Base-by-base conservation (phyloP, 2,329 filamentous ascomycete genomes). In the Verticillium alfalfae region DNA sequence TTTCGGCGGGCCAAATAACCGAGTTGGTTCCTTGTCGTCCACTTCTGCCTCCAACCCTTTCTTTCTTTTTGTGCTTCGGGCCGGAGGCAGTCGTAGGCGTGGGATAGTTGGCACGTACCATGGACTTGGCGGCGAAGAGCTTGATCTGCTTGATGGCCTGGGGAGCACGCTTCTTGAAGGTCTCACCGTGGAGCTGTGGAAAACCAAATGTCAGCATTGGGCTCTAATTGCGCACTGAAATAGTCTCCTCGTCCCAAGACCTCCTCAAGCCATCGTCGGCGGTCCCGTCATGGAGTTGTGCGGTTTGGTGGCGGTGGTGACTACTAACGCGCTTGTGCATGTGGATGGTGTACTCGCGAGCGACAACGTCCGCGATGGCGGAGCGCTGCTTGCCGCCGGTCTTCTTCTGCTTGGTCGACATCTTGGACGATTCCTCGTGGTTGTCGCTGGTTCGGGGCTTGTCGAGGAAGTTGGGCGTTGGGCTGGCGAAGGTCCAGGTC, bases 311-410 rank as follows among this genome's bases (percentile, higher is more conserved):
- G 22, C 34, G 34, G 8, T 45, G 64, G 63, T 55, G 36, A 59
- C 58, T 66, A 66, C 64, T 66, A 60, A 66, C 64, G 64, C 94
- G 91, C 91, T 97, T 98, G 92, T 99, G 95, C 75, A 99, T 85
- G 88, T 99, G 94, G 85, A 99, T 98, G 82, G 95, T 99, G 89
- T 99, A 99, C 87, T 99, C 96, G 88, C 95, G 92, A 76, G 95
- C 90, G 81, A 99, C 94, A 79, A 99, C 96, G 84, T 99, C 94
- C 82, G 92, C 89, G 82, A 99, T 97, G 85, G 96, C 96, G 82
- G 92, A 97, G 79, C 93, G 92, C 75, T 81, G 79, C 66, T 73
- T 66, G 83, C 90, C 90, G 85, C 89, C 90, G 74, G 84, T 78
- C 83, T 88, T 89, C 83, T 87, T 86, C 74, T 79, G 76, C 76